Evolutionary conservation across 148 eudicot species (phyloP), one percentile per base, ranked within the genome.

Genomic region (Rhododendron ferrugineum): DNA sequence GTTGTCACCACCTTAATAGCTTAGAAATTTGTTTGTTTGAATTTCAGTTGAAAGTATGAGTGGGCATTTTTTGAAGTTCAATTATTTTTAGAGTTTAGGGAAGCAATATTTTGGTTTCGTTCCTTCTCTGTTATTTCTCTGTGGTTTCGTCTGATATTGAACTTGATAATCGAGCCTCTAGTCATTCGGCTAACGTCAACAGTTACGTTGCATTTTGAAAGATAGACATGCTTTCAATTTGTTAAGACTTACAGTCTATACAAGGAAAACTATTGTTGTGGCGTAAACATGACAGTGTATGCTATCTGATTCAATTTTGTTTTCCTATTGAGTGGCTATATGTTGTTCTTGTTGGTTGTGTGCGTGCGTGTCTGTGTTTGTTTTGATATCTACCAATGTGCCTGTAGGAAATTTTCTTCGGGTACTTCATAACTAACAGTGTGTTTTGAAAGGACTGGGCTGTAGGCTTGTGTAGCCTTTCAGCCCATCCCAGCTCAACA

Each of bases 91-190:
- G 81, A 46, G 50, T 8, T 40, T 26, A 44, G 16, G 50, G 32
- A 2, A 46, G 16, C 37, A 79, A 32, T 79, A 8, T 50, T 46
- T 47, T 30, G 82, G 58, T 79, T 79, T 47, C 36, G 6, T 18
- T 49, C 58, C 36, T 2, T 47, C 58, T 78, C 18, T 78, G 18
- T 10, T 78, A 46, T 78, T 78, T 23, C 26, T 46, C n/a, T 44
- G n/a, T 79, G 82, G 37, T 74, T 74, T 18, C n/a, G 37, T 79
- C 64, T 30, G 82, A 79, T 49, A 28, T 79, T 50, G 34, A 32
- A 79, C 82, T 30, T 79, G 64, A 79, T 52, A 79, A 7, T 11
- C 11, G 9, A 78, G 20, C 81, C 36, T 46, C 34, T n/a, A 8
- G 50, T 40, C 15, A 77, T 77, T 77, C 2, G 18, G 52, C 6